A percentile compares a stretch with the other conserved stretches of the same genome.
phyloP scores from a whole-genome alignment of 352 stramenopile genomes.

The Globisporangium perplexum region DNA sequence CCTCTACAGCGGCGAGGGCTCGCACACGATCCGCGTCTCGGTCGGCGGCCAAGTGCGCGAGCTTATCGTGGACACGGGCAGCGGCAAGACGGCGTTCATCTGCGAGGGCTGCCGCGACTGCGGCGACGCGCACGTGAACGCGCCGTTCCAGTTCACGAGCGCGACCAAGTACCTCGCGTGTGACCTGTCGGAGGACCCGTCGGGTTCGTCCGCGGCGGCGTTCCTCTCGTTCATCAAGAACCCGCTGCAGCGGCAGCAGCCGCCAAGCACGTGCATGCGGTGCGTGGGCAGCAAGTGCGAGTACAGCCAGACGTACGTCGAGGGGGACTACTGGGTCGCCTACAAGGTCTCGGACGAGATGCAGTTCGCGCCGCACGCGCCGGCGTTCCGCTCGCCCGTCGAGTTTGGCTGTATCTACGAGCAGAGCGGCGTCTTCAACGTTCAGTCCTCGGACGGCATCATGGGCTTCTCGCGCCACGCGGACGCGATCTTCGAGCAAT shows the following conservation, averaged over 20 bases:
- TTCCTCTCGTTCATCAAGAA: conserved; percentile 1
- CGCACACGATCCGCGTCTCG: conserved; percentile 65
- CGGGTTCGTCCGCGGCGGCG: conserved; percentile 13
- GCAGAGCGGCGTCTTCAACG: conserved; percentile 89
- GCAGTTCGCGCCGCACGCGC: conserved; percentile 22
- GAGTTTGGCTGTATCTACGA: conserved; percentile 94
- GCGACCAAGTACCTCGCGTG: conserved; percentile 48
- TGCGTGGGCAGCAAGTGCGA: conserved; percentile 64
- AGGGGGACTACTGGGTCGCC: conserved; percentile 90
- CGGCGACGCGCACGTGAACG: conserved; percentile 81
- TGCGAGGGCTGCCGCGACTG: conserved; percentile 88
- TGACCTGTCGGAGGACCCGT: conserved; percentile 18
- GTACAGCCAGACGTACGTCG: conserved; percentile 92
- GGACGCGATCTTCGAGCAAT: conserved; percentile 91
- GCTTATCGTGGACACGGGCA: conserved; percentile 97
- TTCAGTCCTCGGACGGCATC: conserved; percentile 94
- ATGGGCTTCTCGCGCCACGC: conserved; percentile 93
- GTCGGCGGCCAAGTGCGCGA: conserved; percentile 58
- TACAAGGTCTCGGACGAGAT: conserved; percentile 85
- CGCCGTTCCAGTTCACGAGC: conserved; percentile 49
- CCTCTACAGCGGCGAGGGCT: conserved; percentile 38
- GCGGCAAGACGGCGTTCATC: conserved; percentile 94
- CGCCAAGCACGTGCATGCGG: conserved; percentile 17
- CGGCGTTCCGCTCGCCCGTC: conserved; percentile 37
- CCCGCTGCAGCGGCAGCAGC: conserved; percentile 26